Conservation (phyloP, 371 early-diverging fungal species). For the Conidiobolus incongruus region DNA sequence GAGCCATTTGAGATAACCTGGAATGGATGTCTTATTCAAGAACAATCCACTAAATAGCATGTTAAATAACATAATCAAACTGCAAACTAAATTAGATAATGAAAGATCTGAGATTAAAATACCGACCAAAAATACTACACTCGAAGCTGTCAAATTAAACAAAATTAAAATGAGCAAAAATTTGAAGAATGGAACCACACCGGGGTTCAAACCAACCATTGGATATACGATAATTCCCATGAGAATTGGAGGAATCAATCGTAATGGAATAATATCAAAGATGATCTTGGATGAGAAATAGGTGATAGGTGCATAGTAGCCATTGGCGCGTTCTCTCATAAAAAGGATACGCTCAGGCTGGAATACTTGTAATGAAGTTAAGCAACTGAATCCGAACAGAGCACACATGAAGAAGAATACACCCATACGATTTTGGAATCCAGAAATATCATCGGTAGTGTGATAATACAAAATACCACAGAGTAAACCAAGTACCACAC, state of each 20-base stretch:
- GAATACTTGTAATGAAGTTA: slow-evolving; percentile 52
- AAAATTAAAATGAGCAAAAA: slow-evolving; percentile 68
- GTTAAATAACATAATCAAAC: slow-evolving; percentile 62
- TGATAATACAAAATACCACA: slow-evolving; percentile 68
- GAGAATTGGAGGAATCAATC: slow-evolving; percentile 62
- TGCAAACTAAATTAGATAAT: slow-evolving; percentile 52
- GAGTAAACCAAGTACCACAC: slow-evolving; percentile 40
- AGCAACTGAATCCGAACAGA: slow-evolving; percentile 51
- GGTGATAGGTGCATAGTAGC: slow-evolving; percentile 54
- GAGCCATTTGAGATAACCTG: slow-evolving; percentile 46
- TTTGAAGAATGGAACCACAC: slow-evolving; percentile 36
- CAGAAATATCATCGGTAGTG: slow-evolving; percentile 51
- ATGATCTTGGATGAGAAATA: slow-evolving; percentile 55
- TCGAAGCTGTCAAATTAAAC: slow-evolving; percentile 65
- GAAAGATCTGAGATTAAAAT: slow-evolving; percentile 48
- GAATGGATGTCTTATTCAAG: slow-evolving; percentile 68
- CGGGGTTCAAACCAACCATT: slow-evolving; percentile 64
- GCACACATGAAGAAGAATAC: slow-evolving; percentile 64
- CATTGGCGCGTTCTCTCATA: slow-evolving; percentile 63
- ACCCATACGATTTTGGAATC: slow-evolving; percentile 76
- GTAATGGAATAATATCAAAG: slow-evolving; percentile 60
- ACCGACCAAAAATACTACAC: slow-evolving; percentile 55
- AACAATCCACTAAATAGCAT: slow-evolving; percentile 81
- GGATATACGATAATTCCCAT: slow-evolving; percentile 63
- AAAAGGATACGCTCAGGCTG: slow-evolving; percentile 48